Base-by-base conservation (phyloP, 78 protist genomes). In the Dictyostelium purpureum region DNA sequence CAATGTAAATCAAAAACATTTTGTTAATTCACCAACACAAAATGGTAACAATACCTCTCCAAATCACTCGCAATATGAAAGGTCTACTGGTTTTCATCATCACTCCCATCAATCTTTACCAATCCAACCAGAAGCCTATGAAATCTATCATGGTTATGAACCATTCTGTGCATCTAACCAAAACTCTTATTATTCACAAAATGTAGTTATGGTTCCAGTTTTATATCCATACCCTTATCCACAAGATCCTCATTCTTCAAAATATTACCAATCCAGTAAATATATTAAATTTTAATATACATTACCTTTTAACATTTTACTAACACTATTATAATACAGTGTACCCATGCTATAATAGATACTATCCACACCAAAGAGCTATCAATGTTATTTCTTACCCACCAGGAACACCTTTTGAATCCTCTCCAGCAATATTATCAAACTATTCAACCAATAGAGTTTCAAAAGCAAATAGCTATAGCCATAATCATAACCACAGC, bases 141-240 rank as follows among this genome's bases (percentile, higher is more conserved):
- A 69, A 42, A 37, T 40, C 0, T 69, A 35, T 69, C 76, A 69
- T 19, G 43, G 33, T 4, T 18, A 42, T 0, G 28, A n/a, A 11
- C n/a, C 26, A 9, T 52, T n/a, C 4, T 28, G 47, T 73, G 77
- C 52, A 19, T 5, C 31, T 1, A 24, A 16, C 12, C 79, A 71
- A 26, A 28, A 71, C 9, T 33, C 54, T 0, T 73, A 73, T 37
- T 73, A 73, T 26, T 61, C 21, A 45, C 61, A 40, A 5, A 73
- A 73, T 16, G 42, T 21, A 18, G 67, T 81, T 77, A 67, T 81
- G 78, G 89, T 81, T 12, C 89, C 89, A n/a, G 35, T 79, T 21
- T 47, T 79, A 31, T 79, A 79, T 65, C 88, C 74, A 63, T 47
- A 54, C 11, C 87, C 74, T 0, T 69, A 69, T 40, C 76, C n/a